Evolutionary conservation across 2,329 filamentous ascomycete genomes (phyloP), one percentile per base, ranked within the genome.

Genomic region (Shiraia sp.): DNA sequence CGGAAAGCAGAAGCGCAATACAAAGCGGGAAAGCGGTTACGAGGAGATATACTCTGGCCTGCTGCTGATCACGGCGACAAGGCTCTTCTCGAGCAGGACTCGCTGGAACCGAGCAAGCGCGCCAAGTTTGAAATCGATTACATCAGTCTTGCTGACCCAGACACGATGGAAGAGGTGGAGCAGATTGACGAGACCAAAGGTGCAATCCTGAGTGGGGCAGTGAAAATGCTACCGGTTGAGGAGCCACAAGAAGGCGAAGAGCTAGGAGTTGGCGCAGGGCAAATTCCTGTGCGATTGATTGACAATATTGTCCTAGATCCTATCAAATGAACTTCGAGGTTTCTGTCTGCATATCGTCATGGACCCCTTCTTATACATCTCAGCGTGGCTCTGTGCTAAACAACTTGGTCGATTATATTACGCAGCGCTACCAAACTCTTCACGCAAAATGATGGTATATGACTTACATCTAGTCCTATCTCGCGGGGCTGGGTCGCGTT

Each of bases 191-290:
- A 79, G 0, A 70, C 72, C 0, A 82, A 75, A 50, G 92, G 92
- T 2, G 91, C 86, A 0, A 86, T 99, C 25, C 70, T 99, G 42
- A 97, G 92, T 65, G 90, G 89, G 3, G 93, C 93, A 0, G 76
- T 99, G 43, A 93, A 88, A 72, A 95, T 99, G 86, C 66, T 89
- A 32, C 87, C 90, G 0, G 75, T 96, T 2, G 88, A 95, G 63
- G 78, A 81, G 36, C 77, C 85, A 1, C 78, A 76, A 34, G 73
- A 81, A 5, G 87, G 80, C 0, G 91, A 97, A 67, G 84, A 90
- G 52, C 69, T 76, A 19, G 81, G 81, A 3, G 69, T 91, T 17
- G 90, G 90, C 3, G 82, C 81, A 40, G 85, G 83, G 3, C 85
- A 86, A 1, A 88, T 88, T 12, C 68, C 84, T 1, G 93, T 99